Evolutionary conservation across 2,329 filamentous ascomycete species (phyloP).

Genomic region (Rasamsonia emersonii): DNA sequence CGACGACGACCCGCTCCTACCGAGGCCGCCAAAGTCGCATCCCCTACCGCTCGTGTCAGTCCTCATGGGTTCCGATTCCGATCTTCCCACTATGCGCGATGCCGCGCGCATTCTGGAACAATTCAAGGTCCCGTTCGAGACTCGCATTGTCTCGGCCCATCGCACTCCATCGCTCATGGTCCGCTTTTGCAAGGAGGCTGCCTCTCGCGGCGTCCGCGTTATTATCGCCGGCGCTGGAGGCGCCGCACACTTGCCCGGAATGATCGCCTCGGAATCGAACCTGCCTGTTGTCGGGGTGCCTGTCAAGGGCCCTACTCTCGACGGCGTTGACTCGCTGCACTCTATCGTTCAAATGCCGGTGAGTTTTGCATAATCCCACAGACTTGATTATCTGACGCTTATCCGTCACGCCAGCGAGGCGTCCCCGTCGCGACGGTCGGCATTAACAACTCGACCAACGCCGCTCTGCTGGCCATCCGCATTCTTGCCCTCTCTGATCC

Average conservation of each 20-base stretch:
- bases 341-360: constrained; percentile 65
- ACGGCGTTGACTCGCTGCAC: constrained; percentile 56
- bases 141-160: constrained; percentile 40
- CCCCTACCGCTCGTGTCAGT: too few relatives aligned
- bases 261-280: constrained; percentile 56
- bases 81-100: constrained; percentile 19
- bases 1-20: constrained; percentile 9
- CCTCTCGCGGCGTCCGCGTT: constrained; percentile 53
- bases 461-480: constrained; percentile 56
- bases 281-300: constrained; percentile 67
- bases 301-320: constrained; percentile 58
- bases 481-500: constrained; percentile 41
- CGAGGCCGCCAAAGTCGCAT: too few relatives aligned
- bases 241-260: constrained; percentile 59
- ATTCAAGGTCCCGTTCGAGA: constrained; percentile 22
- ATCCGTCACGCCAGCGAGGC: constrained; percentile 38
- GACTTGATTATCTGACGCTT: too few relatives aligned
- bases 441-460: constrained; percentile 66
- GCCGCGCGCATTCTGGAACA: constrained; percentile 21
- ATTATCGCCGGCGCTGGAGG: constrained; percentile 64
- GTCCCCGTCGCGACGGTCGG: constrained; percentile 61
- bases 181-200: constrained; percentile 52
- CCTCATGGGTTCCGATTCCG: too few relatives aligned
- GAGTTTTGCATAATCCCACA: constrained; percentile 14
- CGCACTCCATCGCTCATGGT: constrained; percentile 59